Evolutionary conservation across 306 rosid genomes (phyloP).

Genomic region (Myrica gale): DNA sequence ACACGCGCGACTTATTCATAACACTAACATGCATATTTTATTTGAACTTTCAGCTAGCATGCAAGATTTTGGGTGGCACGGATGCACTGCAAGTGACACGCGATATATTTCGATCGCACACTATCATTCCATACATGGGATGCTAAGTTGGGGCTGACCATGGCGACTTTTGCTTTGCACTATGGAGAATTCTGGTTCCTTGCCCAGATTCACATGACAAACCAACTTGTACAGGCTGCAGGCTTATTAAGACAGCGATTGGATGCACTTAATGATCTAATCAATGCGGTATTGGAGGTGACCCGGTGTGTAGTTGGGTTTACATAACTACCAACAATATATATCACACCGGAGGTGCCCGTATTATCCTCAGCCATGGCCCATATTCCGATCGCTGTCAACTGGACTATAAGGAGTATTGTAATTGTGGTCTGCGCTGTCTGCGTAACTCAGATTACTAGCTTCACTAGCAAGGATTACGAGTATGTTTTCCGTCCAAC

Average conservation of each 20-base stretch:
- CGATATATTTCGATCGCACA: constrained; percentile 40
- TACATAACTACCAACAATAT: constrained; percentile 32
- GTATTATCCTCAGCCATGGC: constrained; percentile 22
- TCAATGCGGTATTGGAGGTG: constrained; percentile 40
- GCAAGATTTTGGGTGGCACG: constrained; percentile 37
- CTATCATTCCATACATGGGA: constrained; percentile 44
- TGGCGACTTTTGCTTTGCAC: constrained; percentile 41
- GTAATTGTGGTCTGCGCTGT: too few species aligned
- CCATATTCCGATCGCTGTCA: constrained; percentile 39
- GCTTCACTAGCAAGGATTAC: constrained; percentile 45
- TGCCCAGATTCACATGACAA: constrained; percentile 37
- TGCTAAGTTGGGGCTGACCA: constrained; percentile 42
- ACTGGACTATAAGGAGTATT: constrained; percentile 42
- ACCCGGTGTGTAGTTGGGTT: constrained; percentile 38
- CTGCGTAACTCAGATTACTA: constrained; percentile 42
- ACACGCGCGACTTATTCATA: too few species aligned
- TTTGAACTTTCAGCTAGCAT: constrained; percentile 37
- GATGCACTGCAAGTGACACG: constrained; percentile 46
- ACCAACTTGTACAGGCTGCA: constrained; percentile 42
- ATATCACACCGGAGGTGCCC: constrained; percentile 21
- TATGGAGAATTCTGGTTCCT: constrained; percentile 57
- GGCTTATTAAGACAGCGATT: constrained; percentile 36
- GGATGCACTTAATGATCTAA: constrained; percentile 45
- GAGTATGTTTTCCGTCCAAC: constrained; percentile 37
- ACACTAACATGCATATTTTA: neutral